Percentiles rank a stretch among this genome's conserved stretches.
phyloP scores from a whole-genome alignment of 257 asterid species.

The Nicotiana paniculata region DNA sequence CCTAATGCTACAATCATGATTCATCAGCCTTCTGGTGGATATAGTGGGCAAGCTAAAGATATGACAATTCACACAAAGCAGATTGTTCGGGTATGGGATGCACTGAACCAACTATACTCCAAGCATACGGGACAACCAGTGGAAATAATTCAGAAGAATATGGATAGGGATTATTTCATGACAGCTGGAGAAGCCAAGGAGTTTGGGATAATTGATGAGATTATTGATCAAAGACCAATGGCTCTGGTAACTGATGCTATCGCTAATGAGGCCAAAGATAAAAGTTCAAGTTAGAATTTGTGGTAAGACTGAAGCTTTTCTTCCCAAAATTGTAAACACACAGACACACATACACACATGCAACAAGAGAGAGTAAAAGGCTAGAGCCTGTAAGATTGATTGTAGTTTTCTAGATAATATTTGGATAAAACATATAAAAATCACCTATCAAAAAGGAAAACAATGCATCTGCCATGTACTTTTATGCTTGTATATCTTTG shows the following conservation, averaged over 20 bases:
- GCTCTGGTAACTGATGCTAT: slow-evolving; percentile 66
- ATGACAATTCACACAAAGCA: slow-evolving; percentile 80
- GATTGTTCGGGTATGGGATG: slow-evolving; percentile 80
- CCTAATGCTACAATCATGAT: slow-evolving; percentile 91
- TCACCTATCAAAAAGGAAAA: neutral
- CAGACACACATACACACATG: too few species aligned
- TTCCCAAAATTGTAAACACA: neutral
- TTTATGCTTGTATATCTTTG: neutral
- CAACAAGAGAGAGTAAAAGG: neutral
- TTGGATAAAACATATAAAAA: neutral
- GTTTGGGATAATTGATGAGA: slow-evolving; percentile 90
- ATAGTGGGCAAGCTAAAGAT: slow-evolving; percentile 90
- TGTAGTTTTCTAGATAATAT: neutral
- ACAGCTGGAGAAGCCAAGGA: slow-evolving; percentile 91
- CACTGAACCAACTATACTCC: slow-evolving; percentile 39
- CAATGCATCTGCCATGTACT: neutral
- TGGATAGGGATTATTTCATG: slow-evolving; percentile 93
- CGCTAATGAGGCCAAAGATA: slow-evolving; percentile 49
- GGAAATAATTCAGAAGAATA: slow-evolving; percentile 53
- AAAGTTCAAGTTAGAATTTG: slow-evolving; percentile 43
- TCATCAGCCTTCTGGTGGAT: slow-evolving; percentile 96
- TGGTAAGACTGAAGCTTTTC: slow-evolving; percentile 25
- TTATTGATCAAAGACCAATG: slow-evolving; percentile 71
- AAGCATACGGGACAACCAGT: slow-evolving; percentile 85
- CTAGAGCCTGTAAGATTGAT: neutral